A percentile compares a stretch with the other conserved stretches of the same genome.
Conservation (phyloP, 2,329 filamentous ascomycete species). For the Aspergillus melleus region DNA sequence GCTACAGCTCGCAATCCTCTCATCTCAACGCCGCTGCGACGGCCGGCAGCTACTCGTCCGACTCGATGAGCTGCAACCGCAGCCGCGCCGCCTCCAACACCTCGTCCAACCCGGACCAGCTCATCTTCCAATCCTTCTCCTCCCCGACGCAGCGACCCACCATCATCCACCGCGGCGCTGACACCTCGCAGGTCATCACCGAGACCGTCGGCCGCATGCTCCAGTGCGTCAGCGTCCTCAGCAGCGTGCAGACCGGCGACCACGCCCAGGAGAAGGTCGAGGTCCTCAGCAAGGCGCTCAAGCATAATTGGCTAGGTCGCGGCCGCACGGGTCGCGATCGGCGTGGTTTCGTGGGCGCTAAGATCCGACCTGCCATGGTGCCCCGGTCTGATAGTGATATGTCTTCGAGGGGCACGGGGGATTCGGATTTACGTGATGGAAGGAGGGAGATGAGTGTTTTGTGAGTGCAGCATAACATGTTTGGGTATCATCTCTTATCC, state of each 20-base stretch:
- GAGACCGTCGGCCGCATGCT: conserved; percentile 95
- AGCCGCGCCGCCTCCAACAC: conserved; percentile 87
- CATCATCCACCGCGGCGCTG: conserved; percentile 32
- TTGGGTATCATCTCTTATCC: not conserved
- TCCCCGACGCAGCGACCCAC: conserved; percentile 38
- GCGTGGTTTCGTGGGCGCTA: conserved; percentile 80
- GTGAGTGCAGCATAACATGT: conserved; percentile 8
- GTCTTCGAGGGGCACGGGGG: conserved; percentile 18
- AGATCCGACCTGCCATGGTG: conserved; percentile 41
- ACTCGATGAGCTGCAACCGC: conserved; percentile 57
- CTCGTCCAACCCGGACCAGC: conserved; percentile 51
- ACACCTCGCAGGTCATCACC: conserved; percentile 71
- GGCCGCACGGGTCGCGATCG: conserved; percentile 86
- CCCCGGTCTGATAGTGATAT: conserved; percentile 28
- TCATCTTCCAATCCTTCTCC: conserved; percentile 44
- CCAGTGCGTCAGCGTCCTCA: conserved; percentile 90
- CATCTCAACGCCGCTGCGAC: conserved; percentile 62
- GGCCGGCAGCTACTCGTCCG: conserved; percentile 54
- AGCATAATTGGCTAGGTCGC: conserved; percentile 94
- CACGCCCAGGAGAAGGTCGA: conserved; percentile 76
- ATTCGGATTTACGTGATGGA: conserved; percentile 22
- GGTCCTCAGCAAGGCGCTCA: conserved; percentile 80
- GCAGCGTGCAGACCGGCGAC: conserved; percentile 71
- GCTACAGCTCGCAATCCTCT: conserved; percentile 76
- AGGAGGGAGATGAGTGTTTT: conserved; percentile 33